A percentile compares a stretch with the other conserved stretches of the same genome.
These are phyloP conservation scores for Wickerhamiella musiphila DNA, from an alignment of 805 yeast species.

Conservation along the genomic window DNA sequence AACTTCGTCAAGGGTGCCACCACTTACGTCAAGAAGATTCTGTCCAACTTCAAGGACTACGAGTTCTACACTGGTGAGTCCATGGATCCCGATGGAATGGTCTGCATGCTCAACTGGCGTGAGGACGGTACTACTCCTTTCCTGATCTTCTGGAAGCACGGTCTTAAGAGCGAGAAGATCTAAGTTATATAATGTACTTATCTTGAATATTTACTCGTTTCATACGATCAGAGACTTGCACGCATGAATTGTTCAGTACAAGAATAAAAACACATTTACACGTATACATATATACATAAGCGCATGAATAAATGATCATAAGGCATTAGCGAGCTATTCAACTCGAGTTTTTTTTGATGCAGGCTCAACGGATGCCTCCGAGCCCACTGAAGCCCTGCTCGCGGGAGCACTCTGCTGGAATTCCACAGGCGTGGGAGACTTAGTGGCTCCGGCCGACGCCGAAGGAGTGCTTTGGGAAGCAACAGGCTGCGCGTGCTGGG, in stretches of 20 bases:
- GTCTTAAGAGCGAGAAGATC: constrained; percentile 77
- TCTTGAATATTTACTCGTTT: not conserved
- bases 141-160: constrained; percentile 98
- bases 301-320: no score
- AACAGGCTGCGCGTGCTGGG: constrained; percentile 1
- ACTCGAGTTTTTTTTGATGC: no score
- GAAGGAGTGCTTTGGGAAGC: not conserved
- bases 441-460: not conserved
- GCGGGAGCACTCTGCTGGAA: no score
- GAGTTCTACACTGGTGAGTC: constrained; percentile 99
- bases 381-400: no score
- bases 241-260: not conserved
- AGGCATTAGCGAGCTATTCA: no score
- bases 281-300: not conserved
- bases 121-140: constrained; percentile 98
- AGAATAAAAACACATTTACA: not conserved
- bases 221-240: not conserved
- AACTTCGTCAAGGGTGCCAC: constrained; percentile 95
- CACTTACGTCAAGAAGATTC: constrained; percentile 87
- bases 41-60: constrained; percentile 95
- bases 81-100: constrained; percentile 99
- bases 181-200: constrained; percentile 27
- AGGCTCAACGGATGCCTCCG: no score
- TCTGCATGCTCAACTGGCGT: constrained; percentile 96
- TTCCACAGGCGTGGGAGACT: not conserved